A percentile compares a stretch with the other conserved stretches of the same genome.
phyloP scores from a whole-genome alignment of 768 basidiomycete species.

The Podaxis sp. region DNA sequence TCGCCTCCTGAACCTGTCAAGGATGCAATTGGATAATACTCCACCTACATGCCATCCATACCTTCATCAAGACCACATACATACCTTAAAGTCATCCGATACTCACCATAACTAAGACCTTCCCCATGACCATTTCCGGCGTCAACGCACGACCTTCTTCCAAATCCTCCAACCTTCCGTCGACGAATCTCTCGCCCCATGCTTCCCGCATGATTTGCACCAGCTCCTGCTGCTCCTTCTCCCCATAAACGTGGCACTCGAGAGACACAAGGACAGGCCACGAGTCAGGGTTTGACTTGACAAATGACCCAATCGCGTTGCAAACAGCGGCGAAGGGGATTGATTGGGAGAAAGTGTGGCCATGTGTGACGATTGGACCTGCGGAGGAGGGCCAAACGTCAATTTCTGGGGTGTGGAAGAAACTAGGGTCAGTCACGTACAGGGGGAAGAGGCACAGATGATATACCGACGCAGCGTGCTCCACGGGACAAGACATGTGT shows the following conservation, averaged over 20 bases:
- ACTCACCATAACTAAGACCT: constrained; percentile 56
- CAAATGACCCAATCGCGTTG: constrained; percentile 41
- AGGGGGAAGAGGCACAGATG: neutral
- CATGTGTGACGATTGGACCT: constrained; percentile 57
- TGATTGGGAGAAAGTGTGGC: constrained; percentile 51
- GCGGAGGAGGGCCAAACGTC: constrained; percentile 59
- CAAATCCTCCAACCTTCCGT: constrained; percentile 31
- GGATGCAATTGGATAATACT: constrained; percentile 38
- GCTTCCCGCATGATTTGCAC: constrained; percentile 44
- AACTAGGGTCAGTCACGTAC: no score
- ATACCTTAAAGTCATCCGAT: neutral
- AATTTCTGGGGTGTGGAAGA: constrained; percentile 35
- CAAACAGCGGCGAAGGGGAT: constrained; percentile 51
- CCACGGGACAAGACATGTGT: constrained; percentile 46
- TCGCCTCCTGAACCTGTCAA: constrained; percentile 19
- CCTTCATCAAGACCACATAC: neutral
- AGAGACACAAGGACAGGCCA: constrained; percentile 61
- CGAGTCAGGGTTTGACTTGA: constrained; percentile 30
- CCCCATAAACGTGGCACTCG: constrained; percentile 53
- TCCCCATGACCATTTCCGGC: constrained; percentile 43
- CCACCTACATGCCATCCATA: constrained; percentile 33
- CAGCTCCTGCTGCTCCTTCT: constrained; percentile 46
- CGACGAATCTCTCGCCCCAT: constrained; percentile 51
- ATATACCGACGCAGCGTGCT: constrained; percentile 49
- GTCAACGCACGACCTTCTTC: constrained; percentile 32